Evolutionary conservation across 164 flowering plant genomes (phyloP).

Genomic region (Echeveria elegans): DNA sequence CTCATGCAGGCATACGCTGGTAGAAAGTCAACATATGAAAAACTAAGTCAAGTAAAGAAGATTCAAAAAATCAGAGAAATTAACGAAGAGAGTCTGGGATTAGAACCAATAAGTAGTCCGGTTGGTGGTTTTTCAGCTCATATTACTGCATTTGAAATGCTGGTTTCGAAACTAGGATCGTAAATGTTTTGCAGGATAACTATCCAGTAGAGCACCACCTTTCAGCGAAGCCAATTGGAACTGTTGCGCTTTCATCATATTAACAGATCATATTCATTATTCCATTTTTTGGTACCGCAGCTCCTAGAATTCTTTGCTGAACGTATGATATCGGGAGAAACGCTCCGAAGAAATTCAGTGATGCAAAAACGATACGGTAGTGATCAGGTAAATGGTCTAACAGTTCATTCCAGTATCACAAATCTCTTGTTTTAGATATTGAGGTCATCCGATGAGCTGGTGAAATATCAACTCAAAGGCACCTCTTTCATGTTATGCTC

Average conservation of each 20-base stretch:
- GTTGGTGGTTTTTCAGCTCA: conserved; percentile 15
- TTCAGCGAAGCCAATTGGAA: background rate
- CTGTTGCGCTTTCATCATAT: background rate
- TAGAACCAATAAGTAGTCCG: conserved; percentile 55
- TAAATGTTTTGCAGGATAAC: background rate
- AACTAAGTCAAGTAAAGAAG: conserved; percentile 14
- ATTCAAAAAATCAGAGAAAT: conserved; percentile 22
- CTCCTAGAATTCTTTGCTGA: conserved; percentile 51
- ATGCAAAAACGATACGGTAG: conserved; percentile 44
- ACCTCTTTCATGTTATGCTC: background rate
- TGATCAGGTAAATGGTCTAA: conserved; percentile 33
- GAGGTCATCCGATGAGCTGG: background rate
- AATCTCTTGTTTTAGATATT: background rate
- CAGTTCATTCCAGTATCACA: background rate
- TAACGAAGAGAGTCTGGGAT: conserved; percentile 34
- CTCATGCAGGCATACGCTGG: conserved; percentile 38
- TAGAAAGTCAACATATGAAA: conserved; percentile 18
- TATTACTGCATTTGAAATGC: background rate
- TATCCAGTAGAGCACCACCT: background rate
- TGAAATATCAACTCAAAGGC: background rate
- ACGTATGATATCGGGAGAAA: conserved; percentile 61
- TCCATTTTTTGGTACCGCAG: conserved; percentile 27
- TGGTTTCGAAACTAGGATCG: background rate
- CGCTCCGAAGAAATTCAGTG: conserved; percentile 64
- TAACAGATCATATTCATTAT: background rate